A percentile compares a stretch with the other conserved stretches of the same genome.
Conservation (phyloP, 2,329 filamentous ascomycete species). For the Scedosporium aurantiacum region DNA sequence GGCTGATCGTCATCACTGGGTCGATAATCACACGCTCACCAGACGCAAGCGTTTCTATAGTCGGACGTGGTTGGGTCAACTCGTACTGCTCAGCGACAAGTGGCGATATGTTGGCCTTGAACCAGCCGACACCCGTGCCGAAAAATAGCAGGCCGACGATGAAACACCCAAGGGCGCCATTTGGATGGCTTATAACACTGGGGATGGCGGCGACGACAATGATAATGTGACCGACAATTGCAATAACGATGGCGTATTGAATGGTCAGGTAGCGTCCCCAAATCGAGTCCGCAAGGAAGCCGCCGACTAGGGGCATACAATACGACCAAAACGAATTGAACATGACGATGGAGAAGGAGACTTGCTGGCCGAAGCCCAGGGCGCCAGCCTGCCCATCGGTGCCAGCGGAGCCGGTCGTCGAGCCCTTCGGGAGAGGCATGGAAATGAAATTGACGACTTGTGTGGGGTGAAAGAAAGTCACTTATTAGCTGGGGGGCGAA, state of each 20-base stretch:
- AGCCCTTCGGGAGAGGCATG: slow-evolving; percentile 41
- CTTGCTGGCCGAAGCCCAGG: slow-evolving; percentile 45
- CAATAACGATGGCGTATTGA: slow-evolving; percentile 46
- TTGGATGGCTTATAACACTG: slow-evolving; percentile 40
- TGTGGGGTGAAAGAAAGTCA: neutral
- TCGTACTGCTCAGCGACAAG: slow-evolving; percentile 56
- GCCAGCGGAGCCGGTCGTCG: slow-evolving; percentile 37
- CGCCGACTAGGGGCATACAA: slow-evolving; percentile 45
- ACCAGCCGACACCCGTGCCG: slow-evolving; percentile 58
- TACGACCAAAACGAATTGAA: slow-evolving; percentile 52
- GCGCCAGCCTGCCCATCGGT: slow-evolving; percentile 36
- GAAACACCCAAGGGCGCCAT: slow-evolving; percentile 50
- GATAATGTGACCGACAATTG: slow-evolving; percentile 55
- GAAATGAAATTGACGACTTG: slow-evolving; percentile 52
- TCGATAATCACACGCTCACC: slow-evolving; percentile 57
- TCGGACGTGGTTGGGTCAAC: slow-evolving; percentile 33
- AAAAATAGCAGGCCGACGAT: slow-evolving; percentile 45
- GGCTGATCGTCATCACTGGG: slow-evolving; percentile 47
- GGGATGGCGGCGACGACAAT: slow-evolving; percentile 57
- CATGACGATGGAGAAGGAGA: slow-evolving; percentile 31
- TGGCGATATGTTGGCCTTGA: slow-evolving; percentile 63
- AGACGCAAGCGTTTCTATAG: slow-evolving; percentile 36
- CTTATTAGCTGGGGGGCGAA: neutral
- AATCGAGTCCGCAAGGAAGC: slow-evolving; percentile 41
- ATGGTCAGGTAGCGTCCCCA: slow-evolving; percentile 62